Base-by-base conservation (phyloP, 768 basidiomycete genomes). In the Pleurotus pulmonarius region DNA sequence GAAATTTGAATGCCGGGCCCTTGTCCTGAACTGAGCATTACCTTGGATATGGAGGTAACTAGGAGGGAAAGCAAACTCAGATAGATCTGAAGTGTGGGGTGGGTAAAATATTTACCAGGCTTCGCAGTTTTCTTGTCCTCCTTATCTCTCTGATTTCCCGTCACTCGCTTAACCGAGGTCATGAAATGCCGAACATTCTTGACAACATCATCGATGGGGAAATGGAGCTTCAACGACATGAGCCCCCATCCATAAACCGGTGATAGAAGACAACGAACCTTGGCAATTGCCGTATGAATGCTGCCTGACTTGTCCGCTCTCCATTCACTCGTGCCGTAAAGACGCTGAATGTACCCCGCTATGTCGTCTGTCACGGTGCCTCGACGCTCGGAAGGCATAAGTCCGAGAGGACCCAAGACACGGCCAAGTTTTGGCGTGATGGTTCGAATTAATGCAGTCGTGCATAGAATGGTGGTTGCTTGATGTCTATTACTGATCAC, bases 281-380 rank as follows among this genome's bases (percentile, higher is more conserved):
- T 84, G 7, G 83, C 92, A 59, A 94, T 84, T 38, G 92, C 86
- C 49, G 89, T 82, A 43, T 90, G 83, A 47, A 98, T 92, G 25
- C 86, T 87, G 6, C 96, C 94, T 25, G 78, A 70, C 67, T 88
- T 88, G 73, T 97, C 94, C 7, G 92, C 92, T 71, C 87, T 92
- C 94, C 96, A 99, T 67, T 98, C 94, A 46, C 87, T 85, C 3
- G 87, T 86, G 11, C 91, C 92, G 56, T 85, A 82, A 37, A 96
- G 80, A 48, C 83, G 83, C 62, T 83, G 79, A 56, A 99, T 85
- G 60, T 90, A 95, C 11, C 85, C 85, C 12, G 79, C 86, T 41
- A 98, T 78, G 58, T 98, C 92, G 49, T 94, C 90, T 1, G 92
- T 92, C 16, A 98, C 96, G 1, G 95, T 95, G 4, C 97, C 97